Evolutionary conservation across 768 basidiomycete genomes (phyloP), one percentile per base, ranked within the genome.

Genomic region (Boletus rubroflammeus): DNA sequence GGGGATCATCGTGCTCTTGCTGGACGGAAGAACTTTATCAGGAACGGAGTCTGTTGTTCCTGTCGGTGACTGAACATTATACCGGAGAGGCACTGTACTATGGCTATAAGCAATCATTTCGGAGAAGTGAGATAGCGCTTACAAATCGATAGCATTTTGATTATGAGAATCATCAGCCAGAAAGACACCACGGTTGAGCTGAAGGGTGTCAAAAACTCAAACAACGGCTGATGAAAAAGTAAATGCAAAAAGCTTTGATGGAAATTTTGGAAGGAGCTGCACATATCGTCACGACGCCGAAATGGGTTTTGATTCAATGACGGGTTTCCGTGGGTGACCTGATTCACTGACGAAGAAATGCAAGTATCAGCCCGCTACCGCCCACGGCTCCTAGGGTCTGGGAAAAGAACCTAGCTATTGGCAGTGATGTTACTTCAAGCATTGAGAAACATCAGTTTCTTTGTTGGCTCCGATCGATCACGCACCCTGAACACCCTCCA

Each of bases 21-120:
- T 44, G 47, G 9, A 32, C 41, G 15, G 11, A 39, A 42, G n/a
- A 11, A 25, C 21, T 25, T 39, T 6, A 26, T 25, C 3, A 21
- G 34, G 28, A 25, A 38, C n/a, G n/a, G 23, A n/a, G 38, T 44
- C 28, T 7, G 19, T 50, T 32, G 49, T 59, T 48, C 50, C 54
- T 54, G 36, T 8, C 55, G 61, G 58, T 7, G 38, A 59, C 40
- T 53, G 51, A 43, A 41, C 25, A 49, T 43, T 42, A 42, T 26
- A 39, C 55, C 54, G 51, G 29, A 31, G 32, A 44, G 31, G 49
- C 41, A n/a, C n/a, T n/a, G n/a, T n/a, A n/a, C n/a, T n/a, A n/a
- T n/a, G n/a, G n/a, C n/a, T n/a, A n/a, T n/a, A n/a, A n/a, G n/a
- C n/a, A n/a, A n/a, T n/a, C n/a, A n/a, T n/a, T n/a, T n/a, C n/a